Conservation (phyloP, 1,284 basidiomycete genomes). For the Somion occarium region DNA sequence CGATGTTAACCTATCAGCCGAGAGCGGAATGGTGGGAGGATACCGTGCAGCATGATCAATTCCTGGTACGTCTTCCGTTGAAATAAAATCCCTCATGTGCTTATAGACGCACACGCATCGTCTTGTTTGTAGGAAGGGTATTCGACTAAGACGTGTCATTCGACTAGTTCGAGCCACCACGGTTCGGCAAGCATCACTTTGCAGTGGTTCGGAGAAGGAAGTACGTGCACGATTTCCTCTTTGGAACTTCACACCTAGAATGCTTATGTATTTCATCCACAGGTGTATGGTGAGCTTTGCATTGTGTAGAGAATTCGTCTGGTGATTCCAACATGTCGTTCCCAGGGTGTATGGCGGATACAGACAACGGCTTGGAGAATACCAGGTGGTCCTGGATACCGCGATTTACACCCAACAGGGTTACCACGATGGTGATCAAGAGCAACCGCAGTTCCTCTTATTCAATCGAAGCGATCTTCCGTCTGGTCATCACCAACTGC, state of each 20-base stretch:
- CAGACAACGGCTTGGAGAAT: constrained; percentile 14
- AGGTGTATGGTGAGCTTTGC: constrained; percentile 14
- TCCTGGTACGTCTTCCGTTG: constrained; percentile 14
- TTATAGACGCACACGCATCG: neutral
- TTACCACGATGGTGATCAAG: constrained; percentile 7
- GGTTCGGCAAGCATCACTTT: constrained; percentile 20
- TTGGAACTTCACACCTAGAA: neutral
- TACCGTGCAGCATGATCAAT: constrained; percentile 7
- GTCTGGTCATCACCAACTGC: constrained; percentile 13
- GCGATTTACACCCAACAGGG: constrained; percentile 4
- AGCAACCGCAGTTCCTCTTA: constrained; percentile 12
- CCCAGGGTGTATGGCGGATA: constrained; percentile 19
- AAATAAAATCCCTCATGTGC: neutral
- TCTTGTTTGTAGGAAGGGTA: constrained; percentile 8
- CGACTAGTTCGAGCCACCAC: constrained; percentile 11
- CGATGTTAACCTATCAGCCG: constrained; percentile 20
- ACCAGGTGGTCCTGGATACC: constrained; percentile 15
- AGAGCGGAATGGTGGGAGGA: constrained; percentile 18
- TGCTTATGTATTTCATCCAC: neutral
- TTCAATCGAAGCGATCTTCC: constrained; percentile 11
- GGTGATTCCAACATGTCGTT: neutral
- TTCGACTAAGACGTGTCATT: constrained; percentile 15
- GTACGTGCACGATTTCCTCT: neutral
- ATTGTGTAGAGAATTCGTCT: neutral
- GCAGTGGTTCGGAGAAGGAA: constrained; percentile 20